Conservation (phyloP, 1,139 yeast genomes). For the Pichia terricola region DNA sequence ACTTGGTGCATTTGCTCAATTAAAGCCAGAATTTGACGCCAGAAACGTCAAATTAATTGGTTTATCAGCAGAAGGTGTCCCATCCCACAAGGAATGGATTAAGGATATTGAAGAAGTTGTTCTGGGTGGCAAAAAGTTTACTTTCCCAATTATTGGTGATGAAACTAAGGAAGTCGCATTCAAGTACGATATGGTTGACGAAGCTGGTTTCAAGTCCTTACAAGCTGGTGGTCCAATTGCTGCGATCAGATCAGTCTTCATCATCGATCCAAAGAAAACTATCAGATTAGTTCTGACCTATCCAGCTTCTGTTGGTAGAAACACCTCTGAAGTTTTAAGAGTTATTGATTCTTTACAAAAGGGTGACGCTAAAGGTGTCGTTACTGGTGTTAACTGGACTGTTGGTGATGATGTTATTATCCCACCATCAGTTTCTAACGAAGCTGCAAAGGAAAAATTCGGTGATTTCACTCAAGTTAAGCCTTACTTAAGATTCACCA, state of each 20-base stretch:
- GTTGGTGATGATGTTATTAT: slow-evolving; percentile 83
- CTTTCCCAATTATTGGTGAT: slow-evolving; percentile 85
- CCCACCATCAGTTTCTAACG: slow-evolving; percentile 74
- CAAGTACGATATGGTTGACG: slow-evolving; percentile 85
- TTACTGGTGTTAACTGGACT: slow-evolving; percentile 71
- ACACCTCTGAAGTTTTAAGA: slow-evolving; percentile 79
- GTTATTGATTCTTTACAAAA: slow-evolving; percentile 79
- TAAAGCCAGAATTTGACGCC: slow-evolving; percentile 73
- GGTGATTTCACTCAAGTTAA: slow-evolving; percentile 74
- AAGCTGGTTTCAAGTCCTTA: slow-evolving; percentile 73
- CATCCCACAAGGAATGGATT: slow-evolving; percentile 73
- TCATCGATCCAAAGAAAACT: slow-evolving; percentile 82
- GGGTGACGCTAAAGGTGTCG: slow-evolving; percentile 70
- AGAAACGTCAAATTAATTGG: slow-evolving; percentile 82
- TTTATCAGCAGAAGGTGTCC: slow-evolving; percentile 69
- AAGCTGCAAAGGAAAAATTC: slow-evolving; percentile 70
- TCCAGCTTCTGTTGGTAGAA: slow-evolving; percentile 90
- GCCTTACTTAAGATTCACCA: slow-evolving; percentile 69
- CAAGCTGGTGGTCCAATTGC: slow-evolving; percentile 49
- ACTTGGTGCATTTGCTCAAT: slow-evolving; percentile 80
- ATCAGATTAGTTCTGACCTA: slow-evolving; percentile 74
- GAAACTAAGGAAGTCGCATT: slow-evolving; percentile 70
- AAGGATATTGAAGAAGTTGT: slow-evolving; percentile 77
- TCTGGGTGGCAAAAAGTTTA: slow-evolving; percentile 53
- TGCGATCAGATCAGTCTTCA: slow-evolving; percentile 80